phyloP scores from a whole-genome alignment of 1,139 yeast species.

The Magnusiomyces tetraspermus region DNA sequence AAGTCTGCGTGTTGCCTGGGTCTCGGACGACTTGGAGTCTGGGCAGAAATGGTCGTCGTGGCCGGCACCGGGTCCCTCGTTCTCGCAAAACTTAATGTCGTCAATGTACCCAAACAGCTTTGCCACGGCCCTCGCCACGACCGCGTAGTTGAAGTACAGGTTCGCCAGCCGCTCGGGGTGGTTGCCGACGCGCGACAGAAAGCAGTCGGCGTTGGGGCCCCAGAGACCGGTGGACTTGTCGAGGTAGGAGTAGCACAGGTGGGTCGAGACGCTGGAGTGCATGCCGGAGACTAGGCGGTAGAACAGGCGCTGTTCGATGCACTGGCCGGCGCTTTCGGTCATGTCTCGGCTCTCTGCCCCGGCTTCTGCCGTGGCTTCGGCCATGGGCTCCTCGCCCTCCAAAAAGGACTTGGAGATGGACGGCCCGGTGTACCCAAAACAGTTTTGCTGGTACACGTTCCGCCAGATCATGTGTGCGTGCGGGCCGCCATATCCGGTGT shows the following conservation, averaged over 20 bases:
- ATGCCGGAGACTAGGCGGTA: constrained; percentile 82
- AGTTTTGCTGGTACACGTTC: constrained; percentile 84
- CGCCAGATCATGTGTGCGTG: constrained; percentile 92
- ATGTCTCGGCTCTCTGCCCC: constrained; percentile 47
- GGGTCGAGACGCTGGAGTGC: constrained; percentile 95
- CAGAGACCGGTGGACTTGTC: constrained; percentile 67
- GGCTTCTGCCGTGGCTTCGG: constrained; percentile 18
- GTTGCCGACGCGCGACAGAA: constrained; percentile 83
- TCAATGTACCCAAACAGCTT: constrained; percentile 46
- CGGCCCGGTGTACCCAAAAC: constrained; percentile 51
- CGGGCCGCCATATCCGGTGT: constrained; percentile 91
- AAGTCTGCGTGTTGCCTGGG: too few relatives aligned
- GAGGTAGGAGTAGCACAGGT: constrained; percentile 76
- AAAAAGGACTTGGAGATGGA: not conserved
- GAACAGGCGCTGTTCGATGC: constrained; percentile 79
- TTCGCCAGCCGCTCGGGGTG: constrained; percentile 84
- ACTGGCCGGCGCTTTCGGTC: constrained; percentile 45
- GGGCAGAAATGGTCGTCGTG: too few relatives aligned
- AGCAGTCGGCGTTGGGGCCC: constrained; percentile 72
- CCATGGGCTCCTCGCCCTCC: not conserved
- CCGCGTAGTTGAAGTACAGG: constrained; percentile 84
- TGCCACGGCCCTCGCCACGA: constrained; percentile 71
- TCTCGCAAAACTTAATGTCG: constrained; percentile 42
- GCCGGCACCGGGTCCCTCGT: too few relatives aligned
- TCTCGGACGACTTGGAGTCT: too few relatives aligned